These are phyloP conservation scores for Blastomyces emzantsi DNA, from an alignment of 2,329 filamentous ascomycete genomes.

Conservation along the genomic window DNA sequence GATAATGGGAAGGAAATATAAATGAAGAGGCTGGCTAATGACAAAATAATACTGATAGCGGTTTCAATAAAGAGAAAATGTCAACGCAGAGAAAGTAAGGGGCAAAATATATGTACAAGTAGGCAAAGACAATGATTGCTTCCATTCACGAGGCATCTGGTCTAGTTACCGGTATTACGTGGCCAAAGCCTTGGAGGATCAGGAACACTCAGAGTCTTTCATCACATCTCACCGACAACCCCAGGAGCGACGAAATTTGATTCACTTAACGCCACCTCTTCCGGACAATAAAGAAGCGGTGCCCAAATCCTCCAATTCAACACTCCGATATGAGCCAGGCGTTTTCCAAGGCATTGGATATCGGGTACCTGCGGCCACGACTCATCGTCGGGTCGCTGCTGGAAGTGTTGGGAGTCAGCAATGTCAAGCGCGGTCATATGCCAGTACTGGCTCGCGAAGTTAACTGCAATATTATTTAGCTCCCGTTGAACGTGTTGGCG, in stretches of 20 bases:
- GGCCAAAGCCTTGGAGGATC: not conserved
- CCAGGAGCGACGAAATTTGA: not conserved
- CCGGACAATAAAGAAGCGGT: constrained; percentile 57
- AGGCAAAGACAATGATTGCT: not conserved
- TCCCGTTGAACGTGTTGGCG: constrained; percentile 23
- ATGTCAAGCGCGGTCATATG: constrained; percentile 37
- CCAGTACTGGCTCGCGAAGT: constrained; percentile 30
- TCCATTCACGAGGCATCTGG: not conserved
- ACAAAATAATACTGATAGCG: not conserved
- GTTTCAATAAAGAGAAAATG: not conserved
- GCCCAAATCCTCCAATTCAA: constrained; percentile 89
- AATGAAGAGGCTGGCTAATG: constrained; percentile 1
- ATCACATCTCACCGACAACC: not conserved
- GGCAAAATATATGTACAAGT: not conserved
- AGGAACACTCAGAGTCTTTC: not conserved
- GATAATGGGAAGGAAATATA: not conserved
- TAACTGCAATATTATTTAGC: constrained; percentile 26
- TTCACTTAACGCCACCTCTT: constrained; percentile 2
- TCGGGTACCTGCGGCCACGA: constrained; percentile 9
- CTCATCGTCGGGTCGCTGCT: constrained; percentile 17
- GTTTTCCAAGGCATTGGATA: constrained; percentile 52
- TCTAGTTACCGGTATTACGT: not conserved
- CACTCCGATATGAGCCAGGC: constrained; percentile 72
- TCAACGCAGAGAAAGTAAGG: not conserved
- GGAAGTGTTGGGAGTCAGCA: constrained; percentile 33